phyloP scores from a whole-genome alignment of 148 eudicot genomes.

The Diospyros lotus region DNA sequence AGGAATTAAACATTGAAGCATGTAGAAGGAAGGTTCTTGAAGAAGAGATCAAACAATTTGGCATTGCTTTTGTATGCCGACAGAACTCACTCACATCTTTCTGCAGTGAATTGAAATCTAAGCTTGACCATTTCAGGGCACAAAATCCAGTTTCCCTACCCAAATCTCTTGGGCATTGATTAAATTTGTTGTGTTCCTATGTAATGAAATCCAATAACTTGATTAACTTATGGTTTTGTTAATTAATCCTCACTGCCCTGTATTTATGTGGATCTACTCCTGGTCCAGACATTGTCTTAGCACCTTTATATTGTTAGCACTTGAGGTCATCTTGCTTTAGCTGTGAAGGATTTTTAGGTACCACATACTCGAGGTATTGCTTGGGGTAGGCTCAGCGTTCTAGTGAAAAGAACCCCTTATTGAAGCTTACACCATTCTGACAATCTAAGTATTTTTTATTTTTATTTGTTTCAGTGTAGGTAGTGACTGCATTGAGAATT shows the following conservation, averaged over 20 bases:
- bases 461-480: too few relatives aligned
- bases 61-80: slow-evolving; percentile 47
- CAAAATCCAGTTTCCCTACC: slow-evolving; percentile 40
- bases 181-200: neutral
- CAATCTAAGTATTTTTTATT: too few relatives aligned
- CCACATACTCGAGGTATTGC: too few relatives aligned
- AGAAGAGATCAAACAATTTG: slow-evolving; percentile 62
- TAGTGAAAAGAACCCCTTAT: too few relatives aligned
- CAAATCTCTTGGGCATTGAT: slow-evolving; percentile 58
- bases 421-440: too few relatives aligned
- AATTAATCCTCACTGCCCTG: neutral
- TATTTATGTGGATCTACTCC: neutral
- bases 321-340: neutral
- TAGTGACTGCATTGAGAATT: too few relatives aligned
- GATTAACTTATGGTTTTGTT: neutral
- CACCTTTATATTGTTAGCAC: neutral
- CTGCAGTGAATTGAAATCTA: slow-evolving; percentile 61
- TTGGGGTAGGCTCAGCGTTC: too few relatives aligned
- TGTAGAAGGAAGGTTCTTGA: slow-evolving; percentile 62
- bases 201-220: slow-evolving; percentile 1
- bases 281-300: neutral
- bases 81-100: slow-evolving; percentile 62
- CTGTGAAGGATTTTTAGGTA: neutral
- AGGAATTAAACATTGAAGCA: slow-evolving; percentile 54
- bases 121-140: slow-evolving; percentile 39